Evolutionary conservation across 805 yeast species (phyloP), one percentile per base, ranked within the genome.

Genomic region (Zygosaccharomyces lentus): DNA sequence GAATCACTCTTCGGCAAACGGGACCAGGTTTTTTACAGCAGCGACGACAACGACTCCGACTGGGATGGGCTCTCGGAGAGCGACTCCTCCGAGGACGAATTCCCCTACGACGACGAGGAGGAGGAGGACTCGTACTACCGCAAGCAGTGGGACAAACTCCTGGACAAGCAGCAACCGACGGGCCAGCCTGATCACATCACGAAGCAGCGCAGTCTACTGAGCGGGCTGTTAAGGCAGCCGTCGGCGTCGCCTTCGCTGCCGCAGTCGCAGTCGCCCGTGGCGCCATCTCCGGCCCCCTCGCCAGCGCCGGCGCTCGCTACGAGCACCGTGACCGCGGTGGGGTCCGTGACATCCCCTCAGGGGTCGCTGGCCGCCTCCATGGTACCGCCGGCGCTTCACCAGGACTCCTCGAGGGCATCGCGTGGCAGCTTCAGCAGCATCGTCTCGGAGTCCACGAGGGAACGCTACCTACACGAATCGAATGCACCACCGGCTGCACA

Each of bases 401-500:
- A 23, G n/a, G 26, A 39, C 4, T 15, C 45, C 9, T 29, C 40
- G 17, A 41, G 40, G 27, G 35, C 50, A 40, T 34, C 37, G 27
- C 46, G 52, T 15, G 43, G 49, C 32, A 56, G 61, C 46, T 66
- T 65, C 49, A 64, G 68, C 36, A 64, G 67, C 19, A 64, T 65
- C 48, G 68, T 62, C 16, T 62, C 69, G 38, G 71, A 67, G 38
- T 49, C 67, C 10, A 64, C 70, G 1, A 62, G 62, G 29, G 57
- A 58, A n/a, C 56, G 61, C 16, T 65, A 62, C 53, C 52, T 51
- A 27, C 77, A 73, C 48, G 72, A 70, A 46, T 78, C 82, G 1
- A 77, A 75, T 54, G 82, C 82, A 1, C 83, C 83, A n/a, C 74
- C 78, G 7, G 74, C 82, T 1, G 82, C 82, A 1, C 67, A 78